Percentiles rank a stretch among this genome's conserved stretches.
Conservation (phyloP, 257 asterid genomes). For the Solanum ossicruentum region DNA sequence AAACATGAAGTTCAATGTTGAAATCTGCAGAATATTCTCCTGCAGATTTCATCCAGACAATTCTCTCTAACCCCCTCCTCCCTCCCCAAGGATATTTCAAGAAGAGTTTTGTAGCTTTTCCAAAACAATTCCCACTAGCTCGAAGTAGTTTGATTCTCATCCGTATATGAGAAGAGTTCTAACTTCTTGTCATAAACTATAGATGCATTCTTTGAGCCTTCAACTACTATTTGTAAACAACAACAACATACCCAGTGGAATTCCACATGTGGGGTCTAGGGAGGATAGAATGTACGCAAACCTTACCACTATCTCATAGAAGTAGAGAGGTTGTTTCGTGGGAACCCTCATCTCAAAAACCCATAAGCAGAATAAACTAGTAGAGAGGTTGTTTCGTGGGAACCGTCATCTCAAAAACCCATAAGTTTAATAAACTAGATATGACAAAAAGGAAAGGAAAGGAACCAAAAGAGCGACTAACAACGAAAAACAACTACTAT, state of each 20-base stretch:
- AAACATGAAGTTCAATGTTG: not conserved
- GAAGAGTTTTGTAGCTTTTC: not conserved
- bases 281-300: no score
- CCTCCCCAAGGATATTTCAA: not conserved
- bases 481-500: not conserved
- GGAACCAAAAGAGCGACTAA: no score
- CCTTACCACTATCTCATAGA: no score
- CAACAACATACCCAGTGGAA: no score
- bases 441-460: no score
- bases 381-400: no score
- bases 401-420: no score
- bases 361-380: no score
- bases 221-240: not conserved
- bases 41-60: not conserved
- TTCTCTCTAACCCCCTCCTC: not conserved
- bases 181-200: not conserved
- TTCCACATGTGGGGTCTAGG: no score
- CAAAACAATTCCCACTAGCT: not conserved
- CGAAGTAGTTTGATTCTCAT: not conserved
- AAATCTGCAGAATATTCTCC: not conserved
- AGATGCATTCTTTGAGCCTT: not conserved
- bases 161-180: not conserved
- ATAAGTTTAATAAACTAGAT: no score
- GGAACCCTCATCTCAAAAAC: no score
- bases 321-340: no score